Conservation (phyloP, 495 filamentous ascomycete genomes). For the Thozetella sp. region DNA sequence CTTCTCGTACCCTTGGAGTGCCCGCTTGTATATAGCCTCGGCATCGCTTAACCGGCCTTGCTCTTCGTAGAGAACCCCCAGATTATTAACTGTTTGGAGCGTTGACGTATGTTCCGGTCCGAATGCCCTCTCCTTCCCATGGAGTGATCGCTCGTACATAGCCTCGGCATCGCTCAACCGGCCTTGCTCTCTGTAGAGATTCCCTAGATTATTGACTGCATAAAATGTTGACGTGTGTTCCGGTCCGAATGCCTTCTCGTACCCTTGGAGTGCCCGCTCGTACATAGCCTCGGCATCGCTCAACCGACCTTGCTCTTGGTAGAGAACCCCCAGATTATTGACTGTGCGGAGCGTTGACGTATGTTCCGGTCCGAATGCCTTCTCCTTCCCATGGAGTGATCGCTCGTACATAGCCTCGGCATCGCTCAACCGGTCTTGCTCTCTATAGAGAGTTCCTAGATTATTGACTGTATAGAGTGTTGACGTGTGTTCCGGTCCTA, state of each 20-base stretch:
- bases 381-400: background rate
- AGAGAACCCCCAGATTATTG: conserved; percentile 6
- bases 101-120: background rate
- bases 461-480: conserved; percentile 10
- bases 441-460: conserved; percentile 3
- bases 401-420: conserved; percentile 1
- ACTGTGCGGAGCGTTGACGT: conserved; percentile 8
- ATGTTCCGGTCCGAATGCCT: conserved; percentile 4
- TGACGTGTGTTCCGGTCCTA: conserved; percentile 3
- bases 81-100: background rate
- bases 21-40: background rate
- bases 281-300: background rate
- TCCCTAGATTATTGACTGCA: background rate
- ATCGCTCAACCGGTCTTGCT: background rate
- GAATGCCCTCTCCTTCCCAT: background rate
- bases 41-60: background rate
- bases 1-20: conserved; percentile 1
- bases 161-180: background rate
- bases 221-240: background rate
- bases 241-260: background rate
- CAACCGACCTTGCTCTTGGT: conserved; percentile 1
- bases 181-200: background rate
- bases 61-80: background rate
- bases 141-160: background rate
- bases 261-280: background rate